phyloP scores from a whole-genome alignment of 768 basidiomycete genomes.

The Lentinus brumalis region DNA sequence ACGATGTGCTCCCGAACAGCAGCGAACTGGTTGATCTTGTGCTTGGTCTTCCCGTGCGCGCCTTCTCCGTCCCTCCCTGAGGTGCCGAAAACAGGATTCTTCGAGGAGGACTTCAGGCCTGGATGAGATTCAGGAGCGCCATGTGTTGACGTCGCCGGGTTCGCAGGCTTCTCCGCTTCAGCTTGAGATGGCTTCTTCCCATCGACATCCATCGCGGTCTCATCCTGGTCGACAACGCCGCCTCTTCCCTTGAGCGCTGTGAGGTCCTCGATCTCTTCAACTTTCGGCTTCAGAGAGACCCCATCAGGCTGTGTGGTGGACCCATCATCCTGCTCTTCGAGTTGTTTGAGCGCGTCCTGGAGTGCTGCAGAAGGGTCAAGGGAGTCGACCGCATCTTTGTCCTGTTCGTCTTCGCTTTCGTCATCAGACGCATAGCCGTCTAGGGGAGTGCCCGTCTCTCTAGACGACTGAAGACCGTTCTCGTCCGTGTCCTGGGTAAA shows the following conservation, averaged over 20 bases:
- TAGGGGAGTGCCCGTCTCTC: conserved; percentile 26
- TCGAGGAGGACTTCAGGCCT: conserved; percentile 58
- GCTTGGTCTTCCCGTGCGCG: conserved; percentile 38
- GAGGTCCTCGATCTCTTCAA: conserved; percentile 61
- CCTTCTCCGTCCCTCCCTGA: neutral
- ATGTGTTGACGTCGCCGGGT: neutral
- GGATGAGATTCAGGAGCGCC: conserved; percentile 27
- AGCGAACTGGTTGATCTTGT: conserved; percentile 49
- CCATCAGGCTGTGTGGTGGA: conserved; percentile 30
- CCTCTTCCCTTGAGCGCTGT: conserved; percentile 36
- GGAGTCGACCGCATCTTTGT: conserved; percentile 57
- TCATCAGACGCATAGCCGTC: conserved; percentile 61
- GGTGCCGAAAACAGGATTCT: conserved; percentile 47
- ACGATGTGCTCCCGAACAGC: conserved; percentile 63
- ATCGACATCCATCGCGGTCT: conserved; percentile 34
- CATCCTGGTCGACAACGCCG: conserved; percentile 15
- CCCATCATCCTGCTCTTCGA: conserved; percentile 38
- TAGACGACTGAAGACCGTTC: conserved; percentile 23
- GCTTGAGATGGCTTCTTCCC: neutral
- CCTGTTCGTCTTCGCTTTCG: conserved; percentile 62
- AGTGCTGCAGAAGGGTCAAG: conserved; percentile 56
- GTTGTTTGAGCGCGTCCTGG: conserved; percentile 59
- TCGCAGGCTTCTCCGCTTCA: neutral
- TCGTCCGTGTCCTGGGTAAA: conserved; percentile 23
- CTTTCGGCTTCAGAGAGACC: conserved; percentile 39